These are phyloP conservation scores for Metschnikowia borealis DNA, from an alignment of 805 yeast species.

Conservation along the genomic window DNA sequence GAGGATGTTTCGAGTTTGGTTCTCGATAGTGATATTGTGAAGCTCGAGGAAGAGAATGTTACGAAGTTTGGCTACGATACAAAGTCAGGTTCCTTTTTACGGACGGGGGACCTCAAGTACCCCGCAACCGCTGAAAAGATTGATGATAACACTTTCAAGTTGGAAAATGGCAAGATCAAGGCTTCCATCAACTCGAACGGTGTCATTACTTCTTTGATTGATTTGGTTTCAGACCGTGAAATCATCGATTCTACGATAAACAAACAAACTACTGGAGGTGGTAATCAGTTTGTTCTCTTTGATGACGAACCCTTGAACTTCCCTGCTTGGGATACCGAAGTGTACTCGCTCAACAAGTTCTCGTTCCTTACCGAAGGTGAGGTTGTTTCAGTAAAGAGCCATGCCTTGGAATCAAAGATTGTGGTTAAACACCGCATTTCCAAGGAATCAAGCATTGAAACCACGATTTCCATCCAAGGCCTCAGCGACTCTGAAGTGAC, in stretches of 20 bases:
- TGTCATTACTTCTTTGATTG: constrained; percentile 59
- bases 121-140: constrained; percentile 48
- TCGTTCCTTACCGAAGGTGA: constrained; percentile 41
- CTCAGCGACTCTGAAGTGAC: constrained; percentile 41
- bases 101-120: constrained; percentile 22
- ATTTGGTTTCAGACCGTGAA: constrained; percentile 54
- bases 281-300: constrained; percentile 75
- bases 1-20: constrained; percentile 14
- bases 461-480: constrained; percentile 69
- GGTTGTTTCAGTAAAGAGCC: constrained; percentile 40
- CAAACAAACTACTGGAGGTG: constrained; percentile 52
- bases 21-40: constrained; percentile 6
- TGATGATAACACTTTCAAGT: constrained; percentile 39
- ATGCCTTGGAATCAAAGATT: constrained; percentile 61
- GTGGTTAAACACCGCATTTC: constrained; percentile 60
- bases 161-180: constrained; percentile 59
- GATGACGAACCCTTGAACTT: constrained; percentile 88
- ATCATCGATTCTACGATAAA: constrained; percentile 57
- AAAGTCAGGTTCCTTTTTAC: constrained; percentile 13
- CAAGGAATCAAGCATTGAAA: constrained; percentile 52
- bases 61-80: constrained; percentile 14
- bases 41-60: constrained; percentile 3
- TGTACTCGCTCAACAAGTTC: constrained; percentile 75
- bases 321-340: constrained; percentile 98
- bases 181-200: constrained; percentile 53